Base-by-base conservation (phyloP, 139 green algal genomes). In the Ostreobium quekettii region DNA sequence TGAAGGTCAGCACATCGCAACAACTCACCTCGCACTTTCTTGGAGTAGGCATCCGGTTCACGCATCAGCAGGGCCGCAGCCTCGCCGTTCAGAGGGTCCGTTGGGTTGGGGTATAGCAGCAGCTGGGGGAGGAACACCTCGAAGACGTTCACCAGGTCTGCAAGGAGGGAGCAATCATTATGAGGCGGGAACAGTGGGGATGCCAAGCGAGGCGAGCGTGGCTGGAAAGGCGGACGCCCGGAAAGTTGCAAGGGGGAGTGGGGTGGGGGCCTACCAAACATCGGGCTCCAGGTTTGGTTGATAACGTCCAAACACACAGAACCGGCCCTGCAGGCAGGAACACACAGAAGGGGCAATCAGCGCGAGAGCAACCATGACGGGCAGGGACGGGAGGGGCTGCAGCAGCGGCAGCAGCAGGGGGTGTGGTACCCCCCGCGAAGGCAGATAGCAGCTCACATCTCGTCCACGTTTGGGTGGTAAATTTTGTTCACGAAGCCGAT, bases 401-500 rank as follows among this genome's bases (percentile, higher is more conserved):
- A n/a, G n/a, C n/a, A n/a, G n/a, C n/a, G n/a, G n/a, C n/a, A n/a
- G n/a, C n/a, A n/a, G n/a, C n/a, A n/a, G n/a, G n/a, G n/a, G n/a
- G n/a, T n/a, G n/a, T n/a, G n/a, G n/a, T n/a, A n/a, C n/a, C n/a
- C n/a, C n/a, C n/a, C n/a, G n/a, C n/a, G n/a, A n/a, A n/a, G n/a
- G n/a, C n/a, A n/a, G n/a, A n/a, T n/a, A 11, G 42, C 2, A 29
- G 64, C 83, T 72, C 30, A 91, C 81, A 74, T 85, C 75, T 97
- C 90, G 73, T 99, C 94, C 2, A 99, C 91, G 71, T 99, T 99
- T 11, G 94, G 83, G 31, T 90, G 83, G 79, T 90, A 99, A 39
- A 98, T 97, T 24, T 88, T 81, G 82, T 99, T 99, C 15, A 97
- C 86, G 70, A 99, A 99, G 26, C 93, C 94, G 37, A 99, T 99